Base-by-base conservation (phyloP, 169 alveolate species). In the Cryptosporidium ubiquitum region DNA sequence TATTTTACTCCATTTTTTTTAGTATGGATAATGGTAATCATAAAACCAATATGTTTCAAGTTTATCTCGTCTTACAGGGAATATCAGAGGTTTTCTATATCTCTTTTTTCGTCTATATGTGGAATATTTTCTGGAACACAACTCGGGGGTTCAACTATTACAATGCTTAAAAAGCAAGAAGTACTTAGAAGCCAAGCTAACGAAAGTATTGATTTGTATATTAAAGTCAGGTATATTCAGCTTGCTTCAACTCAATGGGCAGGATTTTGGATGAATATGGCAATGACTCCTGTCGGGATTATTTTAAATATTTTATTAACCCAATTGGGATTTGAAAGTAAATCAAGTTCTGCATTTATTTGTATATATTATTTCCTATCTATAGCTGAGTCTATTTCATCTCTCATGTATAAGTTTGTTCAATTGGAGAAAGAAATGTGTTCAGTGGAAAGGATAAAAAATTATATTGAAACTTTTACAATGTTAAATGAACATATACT, bases 381-480 rank as follows among this genome's bases (percentile, higher is more conserved):
- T 4, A 66, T 91, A 47, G 92, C 94, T 6, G 91, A 86, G 9
- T 58, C 86, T 23, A 84, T 91, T 40, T 75, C 93, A 2, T 47
- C 92, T 3, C 51, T 91, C n/a, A 74, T 91, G 35, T 61, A 40
- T 23, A 85, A 91, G 37, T 73, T 64, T n/a, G 86, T 91, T 9
- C 84, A 84, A 55, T 51, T 86, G 64, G 94, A 91, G 39, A 91
- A 84, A 20, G 92, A 91, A 14, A 91, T 91, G 94, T 91, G 94
- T 44, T 91, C 94, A 6, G 91, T 91, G 5, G 94, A 91, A 33
- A 69, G 92, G 23, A 61, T 85, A 6, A 40, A 31, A 12, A 33
- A 79, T n/a, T 79, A 33, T 31, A 73, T 73, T 20, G 47, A 39
- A 20, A 35, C 57, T n/a, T n/a, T 55, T 20, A 55, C 12, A 23